These are phyloP conservation scores for Kregervanrija fluxuum DNA, from an alignment of 805 yeast species.

Conservation along the genomic window DNA sequence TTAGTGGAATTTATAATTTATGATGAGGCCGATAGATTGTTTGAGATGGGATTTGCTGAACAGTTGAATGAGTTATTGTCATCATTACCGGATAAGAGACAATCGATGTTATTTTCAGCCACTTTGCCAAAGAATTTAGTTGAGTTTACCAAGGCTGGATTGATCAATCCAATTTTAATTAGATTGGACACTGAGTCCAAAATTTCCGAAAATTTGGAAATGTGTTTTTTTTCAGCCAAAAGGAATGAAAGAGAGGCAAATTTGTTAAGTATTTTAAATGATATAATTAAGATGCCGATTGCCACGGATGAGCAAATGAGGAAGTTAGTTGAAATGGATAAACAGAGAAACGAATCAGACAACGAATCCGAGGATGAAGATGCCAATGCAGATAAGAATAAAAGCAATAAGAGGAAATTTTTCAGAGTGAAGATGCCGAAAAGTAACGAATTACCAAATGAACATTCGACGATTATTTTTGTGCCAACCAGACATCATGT, in stretches of 20 bases:
- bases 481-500: constrained; percentile 98
- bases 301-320: constrained; percentile 65
- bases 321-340: constrained; percentile 42
- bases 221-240: constrained; percentile 79
- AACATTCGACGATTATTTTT: constrained; percentile 81
- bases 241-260: constrained; percentile 87
- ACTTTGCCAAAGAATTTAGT: constrained; percentile 89
- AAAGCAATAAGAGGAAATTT: constrained; percentile 30
- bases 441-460: constrained; percentile 80
- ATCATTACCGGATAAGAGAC: constrained; percentile 74
- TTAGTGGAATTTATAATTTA: constrained; percentile 86
- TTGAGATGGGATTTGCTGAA: constrained; percentile 94
- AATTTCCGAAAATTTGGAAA: constrained; percentile 82
- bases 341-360: constrained; percentile 45
- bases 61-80: constrained; percentile 86
- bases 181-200: constrained; percentile 90
- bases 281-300: constrained; percentile 74
- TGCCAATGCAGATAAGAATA: constrained; percentile 12
- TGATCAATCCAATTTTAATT: constrained; percentile 85
- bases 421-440: constrained; percentile 59
- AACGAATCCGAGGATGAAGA: constrained; percentile 40
- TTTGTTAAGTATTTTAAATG: constrained; percentile 67
- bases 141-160: constrained; percentile 96
- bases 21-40: constrained; percentile 95
- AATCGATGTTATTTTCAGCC: constrained; percentile 87